phyloP scores from a whole-genome alignment of 257 asterid genomes.

The Gentiana macrophylla region DNA sequence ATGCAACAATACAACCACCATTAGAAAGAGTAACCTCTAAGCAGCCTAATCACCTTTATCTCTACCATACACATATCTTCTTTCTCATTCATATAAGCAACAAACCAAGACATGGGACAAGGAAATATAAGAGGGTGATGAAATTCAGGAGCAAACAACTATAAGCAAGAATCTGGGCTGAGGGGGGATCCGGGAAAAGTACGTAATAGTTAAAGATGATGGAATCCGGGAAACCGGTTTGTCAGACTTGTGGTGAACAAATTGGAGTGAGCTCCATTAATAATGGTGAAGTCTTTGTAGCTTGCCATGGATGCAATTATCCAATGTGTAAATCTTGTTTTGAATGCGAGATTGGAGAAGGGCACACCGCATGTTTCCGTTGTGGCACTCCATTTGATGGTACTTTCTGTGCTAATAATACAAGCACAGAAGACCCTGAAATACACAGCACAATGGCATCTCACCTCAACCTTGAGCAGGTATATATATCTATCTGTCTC shows the following conservation, averaged over 20 bases:
- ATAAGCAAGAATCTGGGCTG: not conserved
- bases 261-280: constrained; percentile 29
- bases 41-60: no score
- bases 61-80: no score
- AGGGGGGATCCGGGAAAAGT: not conserved
- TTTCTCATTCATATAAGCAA: constrained; percentile 9
- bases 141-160: not conserved
- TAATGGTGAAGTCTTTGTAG: constrained; percentile 59
- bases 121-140: not conserved
- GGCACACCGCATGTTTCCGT: constrained; percentile 49
- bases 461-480: constrained; percentile 33
- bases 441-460: constrained; percentile 27
- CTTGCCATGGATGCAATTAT: constrained; percentile 66
- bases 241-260: constrained; percentile 73
- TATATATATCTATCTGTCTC: constrained; percentile 2
- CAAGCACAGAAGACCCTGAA: constrained; percentile 27
- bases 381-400: constrained; percentile 63
- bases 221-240: constrained; percentile 69
- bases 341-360: constrained; percentile 66
- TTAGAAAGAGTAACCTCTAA: no score
- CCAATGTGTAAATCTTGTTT: constrained; percentile 67
- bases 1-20: constrained; percentile 17
- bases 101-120: not conserved
- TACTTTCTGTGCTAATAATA: constrained; percentile 13
- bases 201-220: constrained; percentile 36